phyloP scores from a whole-genome alignment of 2,329 filamentous ascomycete species.

The Colletotrichum cordylinicola region DNA sequence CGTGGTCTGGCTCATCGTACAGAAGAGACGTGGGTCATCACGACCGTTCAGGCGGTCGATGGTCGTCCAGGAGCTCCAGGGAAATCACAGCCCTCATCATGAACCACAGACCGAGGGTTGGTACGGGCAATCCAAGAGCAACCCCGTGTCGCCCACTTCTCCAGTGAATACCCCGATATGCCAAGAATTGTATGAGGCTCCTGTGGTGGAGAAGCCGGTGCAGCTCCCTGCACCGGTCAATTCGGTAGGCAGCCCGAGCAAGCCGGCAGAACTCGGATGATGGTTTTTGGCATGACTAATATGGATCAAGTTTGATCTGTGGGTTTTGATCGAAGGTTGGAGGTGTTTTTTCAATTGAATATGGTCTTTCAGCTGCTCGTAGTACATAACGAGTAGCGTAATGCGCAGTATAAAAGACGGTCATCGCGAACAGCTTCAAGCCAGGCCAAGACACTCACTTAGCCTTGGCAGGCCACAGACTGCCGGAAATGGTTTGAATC shows the following conservation, averaged over 20 bases:
- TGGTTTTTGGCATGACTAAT: neutral
- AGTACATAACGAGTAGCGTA: neutral
- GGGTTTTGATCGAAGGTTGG: neutral
- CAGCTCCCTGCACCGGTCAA: neutral
- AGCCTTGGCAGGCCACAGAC: neutral
- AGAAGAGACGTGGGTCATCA: neutral
- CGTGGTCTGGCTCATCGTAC: neutral
- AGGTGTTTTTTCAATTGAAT: neutral
- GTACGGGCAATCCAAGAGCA: neutral
- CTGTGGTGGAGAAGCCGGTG: neutral
- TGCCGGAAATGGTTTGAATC: neutral
- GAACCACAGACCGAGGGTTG: neutral
- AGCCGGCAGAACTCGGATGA: slow-evolving; percentile 8
- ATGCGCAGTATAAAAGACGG: neutral
- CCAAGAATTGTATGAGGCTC: neutral
- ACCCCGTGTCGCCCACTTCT: neutral
- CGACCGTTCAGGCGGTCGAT: neutral
- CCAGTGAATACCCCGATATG: neutral
- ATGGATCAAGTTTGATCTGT: neutral
- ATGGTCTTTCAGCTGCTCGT: neutral
- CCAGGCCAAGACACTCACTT: neutral
- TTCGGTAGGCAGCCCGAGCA: neutral
- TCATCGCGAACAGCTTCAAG: neutral
- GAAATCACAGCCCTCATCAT: neutral
- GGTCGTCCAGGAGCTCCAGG: neutral